Base-by-base conservation (phyloP, 2,329 filamentous ascomycete species). In the Ceratocystis alfenasii region DNA sequence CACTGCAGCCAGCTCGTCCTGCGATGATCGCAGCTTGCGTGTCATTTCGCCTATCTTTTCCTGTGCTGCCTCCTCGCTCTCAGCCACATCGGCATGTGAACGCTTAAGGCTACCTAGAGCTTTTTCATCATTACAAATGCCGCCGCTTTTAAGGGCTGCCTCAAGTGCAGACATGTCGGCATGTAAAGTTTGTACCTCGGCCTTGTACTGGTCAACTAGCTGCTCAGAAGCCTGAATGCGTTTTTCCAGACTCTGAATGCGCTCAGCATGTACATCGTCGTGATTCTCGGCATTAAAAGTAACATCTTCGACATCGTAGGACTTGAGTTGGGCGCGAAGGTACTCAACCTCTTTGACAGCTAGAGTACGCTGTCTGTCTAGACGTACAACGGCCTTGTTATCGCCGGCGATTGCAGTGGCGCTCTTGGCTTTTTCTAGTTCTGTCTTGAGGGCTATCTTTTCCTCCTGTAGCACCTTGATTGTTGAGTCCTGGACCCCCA, bases 301-400 rank as follows among this genome's bases (percentile, higher is more conserved):
- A 64, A 85, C 84, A 71, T 97, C 92, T 74, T 99, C 94, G 0
- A 85, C 83, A 71, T 97, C 90, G 68, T 95, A 88, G 0, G 89
- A 87, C 76, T 92, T 92, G 65, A 97, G 81, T 74, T 99, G 94
- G 0, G 90, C 93, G 25, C 94, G 88, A 5, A 99, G 81, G 73
- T 95, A 96, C 70, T 96, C 92, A 0, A 94, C 90, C 74, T 99
- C 95, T 73, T 96, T 96, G 28, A 90, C 81, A 0, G 92, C 90
- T 6, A 99, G 81, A 0, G 82, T 84, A 67, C 90, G 88, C 73
- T 97, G 93, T 67, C 94, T 83, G 71, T 99, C 93, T 0, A 96
- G 78, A 41, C 94, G 84, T 64, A 88, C 78, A 55, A 85, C 86
- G 1, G 83, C 81, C 75, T 91, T 88, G 71, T 90, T 88, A 17